Percentiles rank a stretch among this genome's conserved stretches.
These are phyloP conservation scores for Hypoxylon intermedium DNA, from an alignment of 495 filamentous ascomycete species.

Conservation along the genomic window DNA sequence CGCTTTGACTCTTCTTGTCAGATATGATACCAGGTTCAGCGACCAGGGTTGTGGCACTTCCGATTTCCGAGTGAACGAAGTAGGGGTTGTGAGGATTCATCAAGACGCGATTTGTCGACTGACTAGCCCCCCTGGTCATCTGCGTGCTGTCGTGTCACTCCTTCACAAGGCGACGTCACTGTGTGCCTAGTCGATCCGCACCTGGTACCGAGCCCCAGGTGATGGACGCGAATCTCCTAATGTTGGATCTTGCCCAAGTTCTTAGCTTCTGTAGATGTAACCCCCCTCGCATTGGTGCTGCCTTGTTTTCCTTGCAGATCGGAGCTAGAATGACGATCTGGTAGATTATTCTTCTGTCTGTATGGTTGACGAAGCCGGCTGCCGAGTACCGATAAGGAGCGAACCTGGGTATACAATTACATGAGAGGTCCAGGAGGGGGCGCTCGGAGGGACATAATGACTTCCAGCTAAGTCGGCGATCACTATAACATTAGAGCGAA, in stretches of 20 bases:
- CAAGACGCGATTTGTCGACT: constrained; percentile 7
- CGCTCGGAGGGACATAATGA: constrained; percentile 13
- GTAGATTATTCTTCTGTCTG: constrained; percentile 9
- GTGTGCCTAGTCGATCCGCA: constrained; percentile 14
- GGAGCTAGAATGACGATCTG: constrained; percentile 13
- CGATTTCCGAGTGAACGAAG: constrained; percentile 10
- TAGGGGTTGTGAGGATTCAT: constrained; percentile 15
- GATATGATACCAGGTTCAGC: constrained; percentile 9
- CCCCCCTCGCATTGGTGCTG: constrained; percentile 2
- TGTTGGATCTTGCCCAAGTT: constrained; percentile 18
- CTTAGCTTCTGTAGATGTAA: constrained; percentile 15
- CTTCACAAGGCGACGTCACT: constrained; percentile 27
- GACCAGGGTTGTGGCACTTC: constrained; percentile 5
- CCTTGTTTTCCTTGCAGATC: constrained; percentile 19
- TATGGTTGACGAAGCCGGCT: constrained; percentile 13
- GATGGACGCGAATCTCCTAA: constrained; percentile 3
- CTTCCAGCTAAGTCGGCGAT: constrained; percentile 31
- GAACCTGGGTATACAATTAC: too few relatives aligned
- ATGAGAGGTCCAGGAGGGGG: constrained; percentile 1
- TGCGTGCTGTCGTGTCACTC: constrained; percentile 2
- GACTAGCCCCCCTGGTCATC: constrained; percentile 17
- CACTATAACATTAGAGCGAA: constrained; percentile 26
- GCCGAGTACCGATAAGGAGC: too few relatives aligned
- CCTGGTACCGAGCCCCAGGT: constrained; percentile 6
- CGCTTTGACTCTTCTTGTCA: constrained; percentile 10